Conservation (phyloP, 768 basidiomycete species). For the Tulasnella sp. region DNA sequence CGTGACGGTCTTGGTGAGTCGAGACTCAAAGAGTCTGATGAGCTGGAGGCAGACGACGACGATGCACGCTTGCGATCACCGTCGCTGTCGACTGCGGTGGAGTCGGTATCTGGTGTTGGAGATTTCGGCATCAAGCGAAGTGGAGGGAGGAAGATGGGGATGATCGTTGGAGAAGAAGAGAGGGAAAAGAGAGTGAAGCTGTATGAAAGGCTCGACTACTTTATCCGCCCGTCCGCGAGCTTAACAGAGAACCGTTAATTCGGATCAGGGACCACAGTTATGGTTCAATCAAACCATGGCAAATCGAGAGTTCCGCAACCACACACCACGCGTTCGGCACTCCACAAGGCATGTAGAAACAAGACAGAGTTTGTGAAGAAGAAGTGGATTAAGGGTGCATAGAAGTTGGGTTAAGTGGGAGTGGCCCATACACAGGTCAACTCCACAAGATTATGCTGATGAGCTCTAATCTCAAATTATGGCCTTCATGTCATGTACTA, state of each 20-base stretch:
- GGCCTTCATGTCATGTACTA: constrained; percentile 75
- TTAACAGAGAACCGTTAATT: background rate
- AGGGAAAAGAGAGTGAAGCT: background rate
- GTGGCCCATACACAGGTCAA: too few species aligned
- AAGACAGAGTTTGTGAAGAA: too few species aligned
- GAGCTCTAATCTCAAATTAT: too few species aligned
- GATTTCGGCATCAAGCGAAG: constrained; percentile 1
- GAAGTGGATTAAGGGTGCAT: too few species aligned
- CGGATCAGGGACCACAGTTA: constrained; percentile 14
- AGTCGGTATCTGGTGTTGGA: background rate
- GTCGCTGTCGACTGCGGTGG: background rate
- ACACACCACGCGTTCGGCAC: too few species aligned
- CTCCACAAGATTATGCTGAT: too few species aligned
- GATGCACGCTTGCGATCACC: background rate
- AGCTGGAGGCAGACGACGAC: constrained; percentile 8
- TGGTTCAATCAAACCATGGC: too few species aligned
- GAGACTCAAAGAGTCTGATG: constrained; percentile 13
- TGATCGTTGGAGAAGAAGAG: constrained; percentile 7
- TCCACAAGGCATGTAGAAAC: too few species aligned
- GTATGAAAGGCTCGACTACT: background rate
- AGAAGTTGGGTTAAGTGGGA: too few species aligned
- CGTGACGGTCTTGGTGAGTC: constrained; percentile 11
- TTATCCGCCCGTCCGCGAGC: too few species aligned
- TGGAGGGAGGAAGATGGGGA: constrained; percentile 1
- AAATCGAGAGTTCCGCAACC: too few species aligned